Conservation (phyloP, 768 basidiomycete genomes). For the Lactarius hatsudake region DNA sequence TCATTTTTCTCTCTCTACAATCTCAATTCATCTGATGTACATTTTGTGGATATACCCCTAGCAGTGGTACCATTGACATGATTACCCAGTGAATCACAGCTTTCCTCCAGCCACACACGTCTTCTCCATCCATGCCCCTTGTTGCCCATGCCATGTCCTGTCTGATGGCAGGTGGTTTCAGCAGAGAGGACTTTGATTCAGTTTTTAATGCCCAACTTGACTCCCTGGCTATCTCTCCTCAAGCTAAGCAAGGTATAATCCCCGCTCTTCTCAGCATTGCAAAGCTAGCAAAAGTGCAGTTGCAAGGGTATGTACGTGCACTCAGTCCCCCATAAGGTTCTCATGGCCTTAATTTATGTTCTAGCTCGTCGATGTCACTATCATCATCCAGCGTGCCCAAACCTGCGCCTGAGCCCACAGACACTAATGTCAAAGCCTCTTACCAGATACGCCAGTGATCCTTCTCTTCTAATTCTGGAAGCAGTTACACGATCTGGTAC, state of each 20-base stretch:
- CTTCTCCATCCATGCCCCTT: not conserved
- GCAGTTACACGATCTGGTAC: slow-evolving; percentile 5
- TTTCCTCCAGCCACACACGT: slow-evolving; percentile 12
- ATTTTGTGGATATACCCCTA: too few relatives aligned
- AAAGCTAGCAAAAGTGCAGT: slow-evolving; percentile 1
- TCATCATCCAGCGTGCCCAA: too few relatives aligned
- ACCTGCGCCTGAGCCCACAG: too few relatives aligned
- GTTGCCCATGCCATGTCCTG: not conserved
- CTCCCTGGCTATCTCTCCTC: slow-evolving; percentile 10
- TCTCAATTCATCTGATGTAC: too few relatives aligned
- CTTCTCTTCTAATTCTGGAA: slow-evolving; percentile 6
- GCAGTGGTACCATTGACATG: not conserved
- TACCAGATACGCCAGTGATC: too few relatives aligned
- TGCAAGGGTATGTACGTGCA: not conserved
- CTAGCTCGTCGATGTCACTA: not conserved
- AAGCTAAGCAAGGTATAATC: slow-evolving; percentile 3
- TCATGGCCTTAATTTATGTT: not conserved
- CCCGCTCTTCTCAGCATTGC: not conserved
- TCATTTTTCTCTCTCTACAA: too few relatives aligned
- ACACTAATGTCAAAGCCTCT: too few relatives aligned
- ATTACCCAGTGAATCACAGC: not conserved
- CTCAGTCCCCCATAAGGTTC: too few relatives aligned
- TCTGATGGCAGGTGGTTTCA: not conserved
- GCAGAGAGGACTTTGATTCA: not conserved
- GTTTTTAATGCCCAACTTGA: slow-evolving; percentile 7